Evolutionary conservation across 805 yeast genomes (phyloP).

Genomic region (Ogataea wickerhamii): DNA sequence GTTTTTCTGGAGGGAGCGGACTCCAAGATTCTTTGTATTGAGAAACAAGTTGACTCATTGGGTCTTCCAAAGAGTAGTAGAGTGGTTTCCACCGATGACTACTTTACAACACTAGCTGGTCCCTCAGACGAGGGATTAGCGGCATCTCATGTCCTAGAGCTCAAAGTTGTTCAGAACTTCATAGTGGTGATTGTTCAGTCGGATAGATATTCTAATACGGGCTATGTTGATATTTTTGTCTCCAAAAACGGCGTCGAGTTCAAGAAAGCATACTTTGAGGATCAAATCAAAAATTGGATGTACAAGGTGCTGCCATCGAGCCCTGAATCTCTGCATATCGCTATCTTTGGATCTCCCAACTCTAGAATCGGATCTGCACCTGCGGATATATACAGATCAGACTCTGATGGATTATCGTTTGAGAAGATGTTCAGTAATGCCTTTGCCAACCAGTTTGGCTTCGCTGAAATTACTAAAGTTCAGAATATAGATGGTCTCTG

Average conservation of each 20-base stretch:
- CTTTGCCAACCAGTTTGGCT: conserved; percentile 35
- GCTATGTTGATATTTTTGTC: conserved; percentile 39
- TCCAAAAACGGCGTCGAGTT: conserved; percentile 46
- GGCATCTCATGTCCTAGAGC: conserved; percentile 26
- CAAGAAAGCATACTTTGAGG: conserved; percentile 37
- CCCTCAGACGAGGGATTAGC: conserved; percentile 13
- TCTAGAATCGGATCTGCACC: conserved; percentile 8
- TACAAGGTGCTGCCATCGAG: conserved; percentile 40
- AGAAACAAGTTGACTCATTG: conserved; percentile 36
- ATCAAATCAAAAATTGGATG: conserved; percentile 36
- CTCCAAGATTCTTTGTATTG: conserved; percentile 33
- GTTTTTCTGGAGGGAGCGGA: conserved; percentile 25
- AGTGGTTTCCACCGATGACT: conserved; percentile 40
- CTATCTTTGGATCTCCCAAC: conserved; percentile 29
- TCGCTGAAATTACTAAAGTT: conserved; percentile 41
- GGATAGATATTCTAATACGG: conserved; percentile 40
- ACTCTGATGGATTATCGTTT: conserved; percentile 56
- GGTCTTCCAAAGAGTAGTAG: conserved; percentile 38
- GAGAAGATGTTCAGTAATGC: conserved; percentile 40
- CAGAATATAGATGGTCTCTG: conserved; percentile 59
- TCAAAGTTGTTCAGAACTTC: conserved; percentile 40
- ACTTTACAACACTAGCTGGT: conserved; percentile 33
- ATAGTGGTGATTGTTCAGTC: conserved; percentile 37
- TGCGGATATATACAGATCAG: conserved; percentile 46
- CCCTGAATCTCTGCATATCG: conserved; percentile 38